Base-by-base conservation (phyloP, 306 rosid species). In the Benincasa hispida region DNA sequence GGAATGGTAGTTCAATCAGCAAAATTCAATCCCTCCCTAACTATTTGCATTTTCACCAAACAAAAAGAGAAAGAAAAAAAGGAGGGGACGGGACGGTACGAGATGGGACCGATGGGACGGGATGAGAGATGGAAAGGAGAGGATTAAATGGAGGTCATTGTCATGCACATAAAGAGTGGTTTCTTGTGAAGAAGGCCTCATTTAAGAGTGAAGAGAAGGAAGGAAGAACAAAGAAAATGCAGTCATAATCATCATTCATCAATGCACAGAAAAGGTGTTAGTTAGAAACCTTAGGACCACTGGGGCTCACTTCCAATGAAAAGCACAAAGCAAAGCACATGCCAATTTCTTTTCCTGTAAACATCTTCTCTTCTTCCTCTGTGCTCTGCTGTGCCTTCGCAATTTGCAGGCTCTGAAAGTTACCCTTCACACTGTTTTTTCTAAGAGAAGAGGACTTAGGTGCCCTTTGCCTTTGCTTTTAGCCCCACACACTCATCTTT, bases 251-350 rank as follows among this genome's bases (percentile, higher is more conserved):
- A 45, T 45, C 51, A 45, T 45, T 45, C 51, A 45, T 45, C 66
- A 74, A 53, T 74, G 51, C 63, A 12, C 14, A 12, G 22, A 6
- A 74, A 74, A 55, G 42, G 77, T 8, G 59, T 74, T 55, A 73
- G 45, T 73, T 73, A 73, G 77, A 24, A 73, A 30, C 57, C 8
- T 32, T 27, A 74, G 77, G 77, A 74, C 77, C 77, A 74, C 77
- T 21, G 5, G 30, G 32, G 45, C 41, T 28, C 47, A n/a, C 57
- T 70, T 3, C 27, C 12, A 72, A 72, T 48, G 54, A 72, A 48
- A 72, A 47, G 37, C 76, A 13, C 57, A 24, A 72, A 48, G 25
- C 76, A 74, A 74, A 54, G 47, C 77, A 74, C 77, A 74, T 74
- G 66, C 77, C 62, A 53, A 32, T 53, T 42, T 28, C 21, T 73